Base-by-base conservation (phyloP, 75 land plant species). In the Picea sitchensis region DNA sequence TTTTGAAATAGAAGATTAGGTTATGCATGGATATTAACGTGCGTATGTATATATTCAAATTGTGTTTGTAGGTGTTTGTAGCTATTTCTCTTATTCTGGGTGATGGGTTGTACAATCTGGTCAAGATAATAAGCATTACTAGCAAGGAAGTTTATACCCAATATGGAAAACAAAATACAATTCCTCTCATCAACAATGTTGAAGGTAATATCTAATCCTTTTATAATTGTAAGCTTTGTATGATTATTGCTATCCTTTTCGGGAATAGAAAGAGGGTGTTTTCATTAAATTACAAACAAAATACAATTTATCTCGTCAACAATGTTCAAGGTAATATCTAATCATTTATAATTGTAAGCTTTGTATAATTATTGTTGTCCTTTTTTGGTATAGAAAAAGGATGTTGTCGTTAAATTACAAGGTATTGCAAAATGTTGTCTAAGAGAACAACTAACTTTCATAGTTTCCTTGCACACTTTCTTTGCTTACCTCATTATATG, bases 21-120 rank as follows among this genome's bases (percentile, higher is more conserved):
- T 69, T 17, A 69, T 38, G 47, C 18, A 69, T 41, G 51, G 3
- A 14, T 31, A 17, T 63, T 31, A 41, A 57, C 23, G 3, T 21
- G 34, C 41, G 18, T 23, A 14, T 21, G 34, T 69, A 36, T 69
- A 13, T 36, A 41, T 69, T 69, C 51, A 18, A 18, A 18, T 69
- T 34, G 41, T 14, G 20, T 21, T 58, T 87, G 90, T 88, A 89
- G 90, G 90, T 88, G 6, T 88, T 88, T 58, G 65, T 88, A 26
- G 88, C 90, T 12, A 86, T 88, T 17, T 60, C 88, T 73, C 81
- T 88, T 41, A 88, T 88, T 38, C 83, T 88, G 14, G 90, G 90
- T 4, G 90, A 88, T 79, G 90, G 90, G 63, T 51, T 88, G 44
- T 88, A 88, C 81, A 88, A 88, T 64, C 68, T 88, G 72, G 68